Conservation (phyloP, 2,329 filamentous ascomycete species). For the Rasamsonia emersonii region DNA sequence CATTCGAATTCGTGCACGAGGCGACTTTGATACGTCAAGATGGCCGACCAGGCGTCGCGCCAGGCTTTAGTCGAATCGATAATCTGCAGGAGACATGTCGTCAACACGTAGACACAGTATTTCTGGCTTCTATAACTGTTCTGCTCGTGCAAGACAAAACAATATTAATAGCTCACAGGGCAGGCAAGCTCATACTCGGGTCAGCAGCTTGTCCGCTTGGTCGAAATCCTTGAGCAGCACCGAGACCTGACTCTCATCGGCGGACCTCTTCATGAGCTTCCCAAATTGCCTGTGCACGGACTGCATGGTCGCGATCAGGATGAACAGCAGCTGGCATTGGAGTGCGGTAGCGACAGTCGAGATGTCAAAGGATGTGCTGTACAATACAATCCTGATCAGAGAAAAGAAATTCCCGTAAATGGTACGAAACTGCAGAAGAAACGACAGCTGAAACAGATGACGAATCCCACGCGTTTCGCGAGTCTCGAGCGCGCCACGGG, state of each 20-base stretch:
- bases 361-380: no score
- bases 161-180: no score
- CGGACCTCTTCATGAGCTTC: constrained; percentile 60
- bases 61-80: constrained; percentile 67
- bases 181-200: constrained; percentile 59
- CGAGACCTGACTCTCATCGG: constrained; percentile 68
- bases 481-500: no score
- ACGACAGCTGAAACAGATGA: no score
- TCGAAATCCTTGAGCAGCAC: constrained; percentile 71
- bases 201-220: constrained; percentile 65
- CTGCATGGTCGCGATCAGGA: constrained; percentile 22
- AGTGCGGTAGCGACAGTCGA: no score
- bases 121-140: no score
- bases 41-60: constrained; percentile 68
- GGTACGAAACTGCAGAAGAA: no score
- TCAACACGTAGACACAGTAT: no score
- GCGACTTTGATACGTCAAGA: constrained; percentile 60
- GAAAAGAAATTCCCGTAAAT: no score
- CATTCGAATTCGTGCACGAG: constrained; percentile 60
- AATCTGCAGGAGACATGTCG: constrained; percentile 50
- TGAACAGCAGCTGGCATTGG: background rate
- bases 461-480: no score
- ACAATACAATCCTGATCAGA: no score
- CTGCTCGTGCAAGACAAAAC: no score
- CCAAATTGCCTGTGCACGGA: constrained; percentile 64